phyloP scores from a whole-genome alignment of 2,329 filamentous ascomycete species.

The Aureobasidium musti region DNA sequence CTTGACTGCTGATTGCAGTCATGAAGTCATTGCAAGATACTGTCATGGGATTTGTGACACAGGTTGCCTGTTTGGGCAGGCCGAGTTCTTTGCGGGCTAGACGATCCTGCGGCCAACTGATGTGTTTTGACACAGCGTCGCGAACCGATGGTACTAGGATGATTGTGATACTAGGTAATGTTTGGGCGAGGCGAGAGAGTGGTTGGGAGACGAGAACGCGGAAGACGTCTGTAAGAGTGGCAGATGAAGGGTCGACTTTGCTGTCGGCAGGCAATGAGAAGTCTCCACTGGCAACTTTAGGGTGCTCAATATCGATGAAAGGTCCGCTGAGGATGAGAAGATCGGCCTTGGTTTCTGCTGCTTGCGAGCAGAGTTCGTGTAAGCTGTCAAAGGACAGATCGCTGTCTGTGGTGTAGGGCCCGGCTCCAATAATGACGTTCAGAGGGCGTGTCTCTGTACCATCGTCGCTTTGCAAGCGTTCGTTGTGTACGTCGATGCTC shows the following conservation, averaged over 20 bases:
- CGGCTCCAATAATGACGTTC: slow-evolving; percentile 74
- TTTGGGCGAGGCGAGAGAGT: slow-evolving; percentile 67
- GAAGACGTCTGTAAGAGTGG: slow-evolving; percentile 81
- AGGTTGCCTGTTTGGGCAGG: slow-evolving; percentile 71
- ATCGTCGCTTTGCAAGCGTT: slow-evolving; percentile 66
- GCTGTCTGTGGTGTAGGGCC: slow-evolving; percentile 89
- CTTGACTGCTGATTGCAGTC: slow-evolving; percentile 78
- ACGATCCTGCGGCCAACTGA: slow-evolving; percentile 80
- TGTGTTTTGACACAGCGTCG: slow-evolving; percentile 77
- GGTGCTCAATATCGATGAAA: slow-evolving; percentile 90
- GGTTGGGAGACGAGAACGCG: slow-evolving; percentile 73
- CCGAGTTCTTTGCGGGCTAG: slow-evolving; percentile 71
- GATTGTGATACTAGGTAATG: slow-evolving; percentile 77
- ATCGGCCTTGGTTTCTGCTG: slow-evolving; percentile 73
- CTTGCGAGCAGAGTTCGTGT: slow-evolving; percentile 75
- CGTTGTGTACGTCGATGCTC: slow-evolving; percentile 67
- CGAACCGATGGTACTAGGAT: slow-evolving; percentile 81
- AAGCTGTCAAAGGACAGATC: slow-evolving; percentile 89
- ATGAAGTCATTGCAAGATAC: slow-evolving; percentile 84
- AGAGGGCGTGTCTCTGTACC: slow-evolving; percentile 63
- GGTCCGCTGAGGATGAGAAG: slow-evolving; percentile 78
- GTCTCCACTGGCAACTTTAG: slow-evolving; percentile 66
- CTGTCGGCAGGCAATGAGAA: slow-evolving; percentile 47
- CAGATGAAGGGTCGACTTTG: slow-evolving; percentile 63
- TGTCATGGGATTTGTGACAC: slow-evolving; percentile 89